phyloP scores from a whole-genome alignment of 2,329 filamentous ascomycete genomes.

The Clarireedia hainanense region DNA sequence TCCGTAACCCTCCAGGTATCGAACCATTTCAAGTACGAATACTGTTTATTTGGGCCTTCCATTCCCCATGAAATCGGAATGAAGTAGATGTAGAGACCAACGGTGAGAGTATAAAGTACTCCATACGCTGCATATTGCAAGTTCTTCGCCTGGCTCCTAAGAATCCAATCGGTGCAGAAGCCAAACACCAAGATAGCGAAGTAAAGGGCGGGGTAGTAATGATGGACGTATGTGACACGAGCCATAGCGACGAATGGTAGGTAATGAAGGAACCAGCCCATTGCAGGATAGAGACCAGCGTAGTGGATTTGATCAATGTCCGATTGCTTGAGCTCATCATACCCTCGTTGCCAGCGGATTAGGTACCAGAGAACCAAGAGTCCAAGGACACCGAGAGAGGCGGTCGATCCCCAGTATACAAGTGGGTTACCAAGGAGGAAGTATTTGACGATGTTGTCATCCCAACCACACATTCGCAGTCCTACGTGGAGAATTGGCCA shows the following conservation, averaged over 20 bases:
- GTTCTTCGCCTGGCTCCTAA: slow-evolving; percentile 55
- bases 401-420: slow-evolving; percentile 91
- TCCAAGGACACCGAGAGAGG: slow-evolving; percentile 64
- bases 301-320: slow-evolving; percentile 96
- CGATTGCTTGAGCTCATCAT: slow-evolving; percentile 65
- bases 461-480: slow-evolving; percentile 98
- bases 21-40: slow-evolving; percentile 92
- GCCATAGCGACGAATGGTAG: slow-evolving; percentile 95
- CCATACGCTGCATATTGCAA: slow-evolving; percentile 65
- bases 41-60: slow-evolving; percentile 75
- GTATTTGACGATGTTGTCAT: slow-evolving; percentile 92
- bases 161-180: slow-evolving; percentile 81
- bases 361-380: slow-evolving; percentile 75
- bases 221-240: slow-evolving; percentile 96
- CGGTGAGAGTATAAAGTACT: slow-evolving; percentile 62
- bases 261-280: slow-evolving; percentile 96
- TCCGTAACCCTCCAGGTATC: slow-evolving; percentile 57
- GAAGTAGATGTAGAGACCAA: slow-evolving; percentile 83
- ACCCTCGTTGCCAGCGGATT: slow-evolving; percentile 93
- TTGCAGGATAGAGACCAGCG: slow-evolving; percentile 78
- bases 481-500: slow-evolving; percentile 95
- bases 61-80: slow-evolving; percentile 95
- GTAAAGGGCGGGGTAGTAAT: slow-evolving; percentile 98
- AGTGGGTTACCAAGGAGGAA: slow-evolving; percentile 95
- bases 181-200: slow-evolving; percentile 88